Evolutionary conservation across 768 basidiomycete genomes (phyloP).

Genomic region (Boletus reticuloceps): DNA sequence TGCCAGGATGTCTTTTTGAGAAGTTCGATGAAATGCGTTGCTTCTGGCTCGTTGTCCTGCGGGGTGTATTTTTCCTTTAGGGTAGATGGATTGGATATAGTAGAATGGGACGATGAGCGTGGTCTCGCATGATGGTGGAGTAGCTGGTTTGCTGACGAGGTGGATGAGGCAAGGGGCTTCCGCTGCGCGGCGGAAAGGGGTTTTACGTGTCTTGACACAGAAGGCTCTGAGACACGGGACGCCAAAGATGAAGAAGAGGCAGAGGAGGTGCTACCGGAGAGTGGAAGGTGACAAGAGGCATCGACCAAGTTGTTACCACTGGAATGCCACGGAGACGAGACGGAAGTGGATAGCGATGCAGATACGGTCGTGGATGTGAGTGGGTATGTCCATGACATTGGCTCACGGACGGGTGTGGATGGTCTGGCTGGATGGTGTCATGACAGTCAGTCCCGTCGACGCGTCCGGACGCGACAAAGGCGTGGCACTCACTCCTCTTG

Average conservation of each 20-base stretch:
- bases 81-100: background rate
- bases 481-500: constrained; percentile 16
- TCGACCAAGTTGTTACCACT: constrained; percentile 1
- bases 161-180: constrained; percentile 19
- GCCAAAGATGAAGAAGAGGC: constrained; percentile 3
- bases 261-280: constrained; percentile 2
- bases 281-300: constrained; percentile 1
- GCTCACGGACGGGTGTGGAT: constrained; percentile 7
- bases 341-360: background rate
- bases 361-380: constrained; percentile 9
- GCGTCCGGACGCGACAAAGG: background rate
- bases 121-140: constrained; percentile 4
- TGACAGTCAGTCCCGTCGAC: background rate
- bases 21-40: constrained; percentile 21
- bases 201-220: constrained; percentile 3
- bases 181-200: constrained; percentile 8
- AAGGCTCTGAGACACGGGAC: constrained; percentile 2
- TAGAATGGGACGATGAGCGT: constrained; percentile 22
- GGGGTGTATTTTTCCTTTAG: constrained; percentile 1
- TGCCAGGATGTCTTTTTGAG: constrained; percentile 21
- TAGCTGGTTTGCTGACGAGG: constrained; percentile 16
- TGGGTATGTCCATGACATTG: constrained; percentile 16
- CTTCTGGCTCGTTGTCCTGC: constrained; percentile 23
- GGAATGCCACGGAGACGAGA: constrained; percentile 10
- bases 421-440: constrained; percentile 14